Evolutionary conservation across 2,329 filamentous ascomycete species (phyloP), one percentile per base, ranked within the genome.

Genomic region (Trichoderma afroharzianum): DNA sequence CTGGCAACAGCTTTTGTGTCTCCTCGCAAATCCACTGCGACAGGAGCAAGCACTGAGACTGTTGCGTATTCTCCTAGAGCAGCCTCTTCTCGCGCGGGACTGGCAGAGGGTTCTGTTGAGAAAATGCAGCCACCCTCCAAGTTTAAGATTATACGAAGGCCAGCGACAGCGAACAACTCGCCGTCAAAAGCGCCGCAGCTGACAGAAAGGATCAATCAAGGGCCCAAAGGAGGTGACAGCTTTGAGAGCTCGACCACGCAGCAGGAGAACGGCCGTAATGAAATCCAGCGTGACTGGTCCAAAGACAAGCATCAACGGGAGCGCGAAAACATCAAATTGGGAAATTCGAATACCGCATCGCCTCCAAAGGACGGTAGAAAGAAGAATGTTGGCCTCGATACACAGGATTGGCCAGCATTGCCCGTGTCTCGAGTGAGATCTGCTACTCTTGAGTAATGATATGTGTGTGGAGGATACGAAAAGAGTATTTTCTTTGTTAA

Each of bases 371-470:
- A 53, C 8, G 14, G 18, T 12, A 26, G 14, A 28, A 55, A 66
- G 50, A 62, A 15, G 55, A 33, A 71, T 39, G 53, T 6, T 14
- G 14, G 24, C 28, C 68, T 73, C 39, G 72, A 70, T 66, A 74
- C 70, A 9, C 73, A 77, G 1, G 75, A 79, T 15, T 80, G 77
- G 76, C 77, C 77, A 24, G 77, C 73, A 6, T 68, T 78, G 47
- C 75, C 75, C 30, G 72, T 69, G 43, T 75, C 76, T 61, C 76
- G 76, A 18, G 75, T 77, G n/a, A 74, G 76, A 9, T 77, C 71
- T 39, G 28, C 70, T 28, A 71, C 76, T 4, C 61, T 53, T 15
- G 74, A 76, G 32, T 70, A 47, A 47, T 4, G 12, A 9, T 28
- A 21, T n/a, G 6, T 55, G 5, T 57, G 12, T 30, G 6, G 26